Conservation (phyloP, 352 stramenopile species). For the Pythium chondricola region DNA sequence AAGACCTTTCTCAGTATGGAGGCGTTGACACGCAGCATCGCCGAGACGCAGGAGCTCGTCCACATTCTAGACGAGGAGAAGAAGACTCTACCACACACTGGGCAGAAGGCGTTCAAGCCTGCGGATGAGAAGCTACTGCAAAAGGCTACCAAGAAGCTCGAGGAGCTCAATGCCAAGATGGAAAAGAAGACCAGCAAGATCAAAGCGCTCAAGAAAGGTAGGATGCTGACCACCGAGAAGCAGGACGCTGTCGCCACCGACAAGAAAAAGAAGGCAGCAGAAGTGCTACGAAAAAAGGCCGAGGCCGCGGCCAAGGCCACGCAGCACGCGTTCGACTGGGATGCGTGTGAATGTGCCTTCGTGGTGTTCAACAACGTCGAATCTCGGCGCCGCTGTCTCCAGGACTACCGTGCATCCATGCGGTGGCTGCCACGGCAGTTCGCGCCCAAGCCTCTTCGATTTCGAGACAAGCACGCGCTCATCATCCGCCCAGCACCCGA, state of each 20-base stretch:
- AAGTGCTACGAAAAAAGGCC: constrained; percentile 19
- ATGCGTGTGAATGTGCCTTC: constrained; percentile 73
- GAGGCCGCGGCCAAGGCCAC: constrained; percentile 9
- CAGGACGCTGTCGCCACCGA: constrained; percentile 1
- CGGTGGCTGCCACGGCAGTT: constrained; percentile 35
- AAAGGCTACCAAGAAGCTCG: constrained; percentile 9
- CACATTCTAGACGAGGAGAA: constrained; percentile 49
- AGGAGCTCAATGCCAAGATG: constrained; percentile 24
- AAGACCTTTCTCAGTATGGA: constrained; percentile 70
- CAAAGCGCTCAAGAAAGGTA: constrained; percentile 45
- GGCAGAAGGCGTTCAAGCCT: constrained; percentile 10
- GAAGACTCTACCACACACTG: constrained; percentile 10
- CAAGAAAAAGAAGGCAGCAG: constrained; percentile 15
- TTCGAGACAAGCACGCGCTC: constrained; percentile 43
- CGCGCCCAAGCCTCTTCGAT: constrained; percentile 53
- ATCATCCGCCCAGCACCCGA: constrained; percentile 54
- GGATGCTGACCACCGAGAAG: constrained; percentile 5
- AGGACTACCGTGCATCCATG: constrained; percentile 64
- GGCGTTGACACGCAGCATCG: constrained; percentile 50
- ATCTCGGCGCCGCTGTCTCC: constrained; percentile 58
- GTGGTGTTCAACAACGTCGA: constrained; percentile 87
- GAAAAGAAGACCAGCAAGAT: constrained; percentile 50
- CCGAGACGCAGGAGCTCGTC: constrained; percentile 44
- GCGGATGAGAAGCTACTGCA: constrained; percentile 18
- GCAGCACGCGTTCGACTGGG: constrained; percentile 40